phyloP scores from a whole-genome alignment of 257 asterid genomes.

The Solanum bulbocastanum region DNA sequence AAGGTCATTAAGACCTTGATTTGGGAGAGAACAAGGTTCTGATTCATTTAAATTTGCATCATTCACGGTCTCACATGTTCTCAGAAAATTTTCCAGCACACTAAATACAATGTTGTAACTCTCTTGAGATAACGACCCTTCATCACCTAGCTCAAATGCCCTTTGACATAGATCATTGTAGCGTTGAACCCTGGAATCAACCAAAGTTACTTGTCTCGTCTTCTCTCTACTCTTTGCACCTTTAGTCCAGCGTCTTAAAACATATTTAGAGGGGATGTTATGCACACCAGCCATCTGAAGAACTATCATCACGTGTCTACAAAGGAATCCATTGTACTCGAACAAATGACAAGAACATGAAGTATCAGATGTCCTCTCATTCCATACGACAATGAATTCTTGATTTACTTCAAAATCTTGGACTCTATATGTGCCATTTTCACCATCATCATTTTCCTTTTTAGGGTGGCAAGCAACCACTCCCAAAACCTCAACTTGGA shows the following conservation, averaged over 20 bases:
- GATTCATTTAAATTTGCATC: conserved; percentile 1
- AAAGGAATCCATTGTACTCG: conserved; percentile 38
- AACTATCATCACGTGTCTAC: conserved; percentile 47
- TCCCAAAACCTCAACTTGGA: conserved; percentile 51
- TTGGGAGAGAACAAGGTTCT: conserved; percentile 8
- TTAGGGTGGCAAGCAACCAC: conserved; percentile 54
- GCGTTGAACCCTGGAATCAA: conserved; percentile 19
- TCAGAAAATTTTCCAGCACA: conserved; percentile 23
- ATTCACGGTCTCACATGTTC: conserved; percentile 22
- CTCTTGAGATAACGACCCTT: conserved; percentile 36
- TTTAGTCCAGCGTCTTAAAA: conserved; percentile 41
- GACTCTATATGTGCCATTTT: conserved; percentile 22
- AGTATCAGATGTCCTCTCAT: conserved; percentile 23
- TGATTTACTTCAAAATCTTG: conserved; percentile 38
- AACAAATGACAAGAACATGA: conserved; percentile 38
- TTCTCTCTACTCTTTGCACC: conserved; percentile 26
- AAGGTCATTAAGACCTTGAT: conserved; percentile 13
- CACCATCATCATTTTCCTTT: conserved; percentile 18
- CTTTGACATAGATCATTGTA: conserved; percentile 18
- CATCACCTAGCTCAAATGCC: conserved; percentile 26
- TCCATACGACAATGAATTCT: conserved; percentile 27
- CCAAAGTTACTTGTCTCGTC: background rate
- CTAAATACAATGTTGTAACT: conserved; percentile 10
- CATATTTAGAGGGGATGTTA: conserved; percentile 32
- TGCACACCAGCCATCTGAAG: conserved; percentile 44